These are phyloP conservation scores for Lachancea quebecensis DNA, from an alignment of 805 yeast genomes.

Conservation along the genomic window DNA sequence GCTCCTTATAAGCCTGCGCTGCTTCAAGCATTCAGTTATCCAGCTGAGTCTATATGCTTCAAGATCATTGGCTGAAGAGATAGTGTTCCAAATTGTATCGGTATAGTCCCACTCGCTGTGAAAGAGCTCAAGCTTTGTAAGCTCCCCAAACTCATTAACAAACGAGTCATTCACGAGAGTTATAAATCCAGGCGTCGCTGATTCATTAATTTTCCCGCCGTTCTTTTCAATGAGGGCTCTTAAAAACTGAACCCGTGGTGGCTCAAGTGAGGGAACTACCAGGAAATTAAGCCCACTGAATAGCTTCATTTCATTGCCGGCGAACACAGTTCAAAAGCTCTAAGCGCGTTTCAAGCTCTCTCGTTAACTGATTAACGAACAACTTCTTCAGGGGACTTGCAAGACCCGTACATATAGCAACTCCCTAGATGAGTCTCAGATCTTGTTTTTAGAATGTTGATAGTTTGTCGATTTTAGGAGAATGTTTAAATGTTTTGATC, in stretches of 20 bases:
- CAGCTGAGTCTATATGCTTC: slow-evolving; percentile 12
- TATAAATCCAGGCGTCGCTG: slow-evolving; percentile 4
- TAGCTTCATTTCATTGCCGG: not conserved
- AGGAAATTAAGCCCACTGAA: slow-evolving; percentile 1
- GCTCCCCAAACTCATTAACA: slow-evolving; percentile 10
- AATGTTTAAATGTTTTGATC: too few relatives aligned
- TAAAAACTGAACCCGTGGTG: slow-evolving; percentile 11
- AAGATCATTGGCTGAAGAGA: slow-evolving; percentile 3
- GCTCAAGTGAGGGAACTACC: slow-evolving; percentile 2
- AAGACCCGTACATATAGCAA: too few relatives aligned
- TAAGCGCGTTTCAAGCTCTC: not conserved
- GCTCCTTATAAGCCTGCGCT: slow-evolving; percentile 1
- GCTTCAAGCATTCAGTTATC: slow-evolving; percentile 18
- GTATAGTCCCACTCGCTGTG: slow-evolving; percentile 18
- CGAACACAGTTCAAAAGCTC: not conserved
- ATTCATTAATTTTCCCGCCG: slow-evolving; percentile 18
- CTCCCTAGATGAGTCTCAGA: too few relatives aligned
- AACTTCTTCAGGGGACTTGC: too few relatives aligned
- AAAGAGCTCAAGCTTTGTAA: slow-evolving; percentile 16
- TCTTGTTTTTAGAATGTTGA: too few relatives aligned
- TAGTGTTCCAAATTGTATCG: slow-evolving; percentile 6
- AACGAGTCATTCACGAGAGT: slow-evolving; percentile 24
- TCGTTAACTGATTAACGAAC: too few relatives aligned
- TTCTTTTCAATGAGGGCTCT: slow-evolving; percentile 13
- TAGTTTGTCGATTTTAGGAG: too few relatives aligned